Evolutionary conservation across 2,329 filamentous ascomycete species (phyloP).

Genomic region (Phaeosphaeria sp.): DNA sequence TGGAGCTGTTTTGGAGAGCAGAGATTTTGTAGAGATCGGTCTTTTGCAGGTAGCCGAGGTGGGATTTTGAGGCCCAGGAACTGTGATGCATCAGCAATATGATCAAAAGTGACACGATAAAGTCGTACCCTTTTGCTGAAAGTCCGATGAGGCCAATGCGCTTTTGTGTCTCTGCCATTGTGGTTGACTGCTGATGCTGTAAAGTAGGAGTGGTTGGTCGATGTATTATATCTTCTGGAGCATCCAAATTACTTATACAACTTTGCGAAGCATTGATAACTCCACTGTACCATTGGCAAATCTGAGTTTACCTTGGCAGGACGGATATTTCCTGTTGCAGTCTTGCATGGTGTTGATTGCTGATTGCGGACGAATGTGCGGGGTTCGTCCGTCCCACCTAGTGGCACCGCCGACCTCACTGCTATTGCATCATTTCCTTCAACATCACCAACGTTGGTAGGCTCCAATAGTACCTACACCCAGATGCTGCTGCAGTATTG

Average conservation of each 20-base stretch:
- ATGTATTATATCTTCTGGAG: background rate
- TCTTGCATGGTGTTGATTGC: background rate
- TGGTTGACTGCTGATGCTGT: background rate
- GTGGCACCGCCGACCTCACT: background rate
- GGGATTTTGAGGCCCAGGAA: constrained; percentile 48
- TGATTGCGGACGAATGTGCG: background rate
- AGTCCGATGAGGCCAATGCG: constrained; percentile 43
- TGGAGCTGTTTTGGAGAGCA: constrained; percentile 59
- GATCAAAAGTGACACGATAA: too few relatives aligned
- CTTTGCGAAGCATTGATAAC: background rate
- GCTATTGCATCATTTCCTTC: background rate
- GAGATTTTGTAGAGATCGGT: constrained; percentile 54
- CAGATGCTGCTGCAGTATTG: background rate
- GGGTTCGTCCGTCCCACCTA: background rate
- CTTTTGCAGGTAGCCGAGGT: constrained; percentile 47
- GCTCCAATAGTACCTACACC: background rate
- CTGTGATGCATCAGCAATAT: constrained; percentile 15
- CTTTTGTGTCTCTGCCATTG: constrained; percentile 23
- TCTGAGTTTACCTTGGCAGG: background rate
- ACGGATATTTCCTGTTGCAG: background rate
- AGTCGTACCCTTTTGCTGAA: constrained; percentile 41
- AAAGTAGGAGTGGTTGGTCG: background rate
- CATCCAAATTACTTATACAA: background rate
- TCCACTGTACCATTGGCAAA: background rate
- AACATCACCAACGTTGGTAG: background rate